Percentiles rank a stretch among this genome's conserved stretches.
Conservation (phyloP, 768 basidiomycete genomes). For the Russula vinacea region DNA sequence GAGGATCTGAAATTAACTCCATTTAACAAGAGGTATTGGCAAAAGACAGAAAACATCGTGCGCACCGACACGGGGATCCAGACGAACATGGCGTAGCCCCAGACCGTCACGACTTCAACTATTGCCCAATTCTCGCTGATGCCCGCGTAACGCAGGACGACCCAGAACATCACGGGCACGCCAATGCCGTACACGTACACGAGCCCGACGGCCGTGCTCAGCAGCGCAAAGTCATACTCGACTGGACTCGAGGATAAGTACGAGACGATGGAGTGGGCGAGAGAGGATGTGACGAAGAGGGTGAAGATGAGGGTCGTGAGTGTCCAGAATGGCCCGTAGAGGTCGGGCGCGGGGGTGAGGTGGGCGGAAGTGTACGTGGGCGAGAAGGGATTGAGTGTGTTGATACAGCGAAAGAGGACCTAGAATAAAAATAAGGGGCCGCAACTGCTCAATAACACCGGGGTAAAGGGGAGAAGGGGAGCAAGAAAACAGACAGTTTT, state of each 20-base stretch:
- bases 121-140: constrained; percentile 82
- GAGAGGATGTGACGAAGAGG: constrained; percentile 89
- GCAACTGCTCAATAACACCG: neutral
- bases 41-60: constrained; percentile 33
- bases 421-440: too few relatives aligned
- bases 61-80: constrained; percentile 87
- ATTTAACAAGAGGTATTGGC: too few relatives aligned
- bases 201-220: constrained; percentile 77
- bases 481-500: constrained; percentile 48
- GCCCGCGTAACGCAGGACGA: constrained; percentile 77
- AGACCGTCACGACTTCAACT: constrained; percentile 74
- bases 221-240: constrained; percentile 82
- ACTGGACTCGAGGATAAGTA: constrained; percentile 71
- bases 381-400: constrained; percentile 71
- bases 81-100: constrained; percentile 79
- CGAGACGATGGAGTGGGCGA: constrained; percentile 82
- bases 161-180: constrained; percentile 81
- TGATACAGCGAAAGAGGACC: constrained; percentile 74
- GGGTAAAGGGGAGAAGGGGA: neutral
- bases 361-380: constrained; percentile 60
- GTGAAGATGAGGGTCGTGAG: constrained; percentile 91
- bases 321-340: constrained; percentile 97
- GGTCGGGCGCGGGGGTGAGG: constrained; percentile 62
- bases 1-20: constrained; percentile 50
- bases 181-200: constrained; percentile 88